phyloP scores from a whole-genome alignment of 495 filamentous ascomycete genomes.

The Apiosordaria backusii region DNA sequence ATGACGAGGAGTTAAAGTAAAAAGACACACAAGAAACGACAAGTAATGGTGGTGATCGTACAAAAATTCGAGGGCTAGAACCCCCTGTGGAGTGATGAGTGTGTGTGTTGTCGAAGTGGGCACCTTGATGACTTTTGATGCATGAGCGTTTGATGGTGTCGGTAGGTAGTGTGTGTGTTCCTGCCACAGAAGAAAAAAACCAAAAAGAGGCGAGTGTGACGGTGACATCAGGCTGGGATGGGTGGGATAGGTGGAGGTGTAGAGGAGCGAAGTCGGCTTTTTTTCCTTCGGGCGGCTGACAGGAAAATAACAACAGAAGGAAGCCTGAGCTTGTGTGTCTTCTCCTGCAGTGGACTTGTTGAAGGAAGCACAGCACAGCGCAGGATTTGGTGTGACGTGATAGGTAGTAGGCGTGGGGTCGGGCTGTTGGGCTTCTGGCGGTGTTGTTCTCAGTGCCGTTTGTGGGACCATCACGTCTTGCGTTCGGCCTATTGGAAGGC shows the following conservation, averaged over 20 bases:
- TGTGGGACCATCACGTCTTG: not conserved
- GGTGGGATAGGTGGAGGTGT: not conserved
- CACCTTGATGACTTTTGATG: not conserved
- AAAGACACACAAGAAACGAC: not conserved
- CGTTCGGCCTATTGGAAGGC: not conserved
- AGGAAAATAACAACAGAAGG: not conserved
- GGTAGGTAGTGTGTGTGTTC: not conserved
- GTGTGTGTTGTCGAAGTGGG: not conserved
- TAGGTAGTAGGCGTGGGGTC: not conserved
- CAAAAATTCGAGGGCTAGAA: not conserved
- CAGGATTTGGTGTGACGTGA: not conserved
- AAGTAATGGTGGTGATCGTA: not conserved
- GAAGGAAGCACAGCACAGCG: not conserved
- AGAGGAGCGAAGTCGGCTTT: not conserved
- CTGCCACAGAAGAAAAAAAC: not conserved
- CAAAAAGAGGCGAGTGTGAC: not conserved
- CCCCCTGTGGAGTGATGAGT: not conserved
- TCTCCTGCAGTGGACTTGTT: not conserved
- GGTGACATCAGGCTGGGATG: not conserved
- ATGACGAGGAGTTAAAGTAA: not conserved
- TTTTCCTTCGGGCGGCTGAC: not conserved
- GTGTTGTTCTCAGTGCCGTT: not conserved
- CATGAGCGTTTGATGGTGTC: not conserved
- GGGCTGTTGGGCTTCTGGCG: not conserved
- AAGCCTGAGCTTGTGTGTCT: too few species aligned